Conservation (phyloP, 148 eudicot genomes). For the Rhododendron simsii region DNA sequence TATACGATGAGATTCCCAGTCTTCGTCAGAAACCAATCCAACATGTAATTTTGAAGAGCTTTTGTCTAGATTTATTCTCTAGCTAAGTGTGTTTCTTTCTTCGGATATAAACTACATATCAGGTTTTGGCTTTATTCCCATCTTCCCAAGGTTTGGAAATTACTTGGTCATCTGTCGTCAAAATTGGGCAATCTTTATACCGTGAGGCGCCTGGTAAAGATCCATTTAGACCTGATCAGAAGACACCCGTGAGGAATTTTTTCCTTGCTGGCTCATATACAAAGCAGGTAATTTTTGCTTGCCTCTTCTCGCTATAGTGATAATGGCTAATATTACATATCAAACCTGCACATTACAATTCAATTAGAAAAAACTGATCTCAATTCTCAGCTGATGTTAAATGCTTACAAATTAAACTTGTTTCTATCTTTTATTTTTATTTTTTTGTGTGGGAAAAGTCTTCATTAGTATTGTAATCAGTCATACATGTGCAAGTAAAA, state of each 20-base stretch:
- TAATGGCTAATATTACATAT: background rate
- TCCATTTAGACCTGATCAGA: conserved; percentile 97
- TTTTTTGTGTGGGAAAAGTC: background rate
- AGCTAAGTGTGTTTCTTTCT: background rate
- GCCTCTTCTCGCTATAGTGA: background rate
- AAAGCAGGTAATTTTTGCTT: conserved; percentile 60
- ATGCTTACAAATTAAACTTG: background rate
- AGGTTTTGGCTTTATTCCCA: conserved; percentile 84
- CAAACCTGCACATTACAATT: background rate
- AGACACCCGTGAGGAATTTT: conserved; percentile 84
- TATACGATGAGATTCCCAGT: background rate
- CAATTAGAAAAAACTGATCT: background rate
- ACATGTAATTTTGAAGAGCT: background rate
- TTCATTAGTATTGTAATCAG: background rate
- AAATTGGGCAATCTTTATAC: conserved; percentile 88
- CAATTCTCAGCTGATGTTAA: background rate
- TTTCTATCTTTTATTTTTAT: background rate
- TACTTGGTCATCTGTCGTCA: conserved; percentile 93
- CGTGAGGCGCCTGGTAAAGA: conserved; percentile 98
- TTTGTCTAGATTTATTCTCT: background rate
- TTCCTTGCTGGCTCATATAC: conserved; percentile 98
- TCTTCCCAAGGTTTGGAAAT: conserved; percentile 91
- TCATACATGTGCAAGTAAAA: background rate
- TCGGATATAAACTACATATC: background rate
- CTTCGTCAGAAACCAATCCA: background rate